These are phyloP conservation scores for Entomortierella beljakovae DNA, from an alignment of 192 early-diverging fungal genomes.

Conservation along the genomic window DNA sequence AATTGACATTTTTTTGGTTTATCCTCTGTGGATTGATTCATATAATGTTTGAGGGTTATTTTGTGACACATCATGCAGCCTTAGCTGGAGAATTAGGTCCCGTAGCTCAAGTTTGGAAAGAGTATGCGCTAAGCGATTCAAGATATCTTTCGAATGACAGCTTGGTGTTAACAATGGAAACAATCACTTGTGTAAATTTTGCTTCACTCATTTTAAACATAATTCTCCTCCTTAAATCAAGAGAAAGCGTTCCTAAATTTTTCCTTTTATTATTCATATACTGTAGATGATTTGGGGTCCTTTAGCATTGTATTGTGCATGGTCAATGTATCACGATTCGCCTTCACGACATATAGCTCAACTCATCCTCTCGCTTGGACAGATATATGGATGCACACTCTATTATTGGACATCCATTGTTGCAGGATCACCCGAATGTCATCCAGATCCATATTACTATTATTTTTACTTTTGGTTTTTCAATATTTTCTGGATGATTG, in stretches of 20 bases:
- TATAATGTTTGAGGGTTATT: constrained; percentile 85
- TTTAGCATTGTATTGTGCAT: constrained; percentile 61
- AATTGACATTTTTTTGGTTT: constrained; percentile 82
- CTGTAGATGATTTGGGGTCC: constrained; percentile 59
- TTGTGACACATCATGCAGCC: constrained; percentile 70
- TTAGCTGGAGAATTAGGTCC: constrained; percentile 74
- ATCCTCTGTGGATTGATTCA: constrained; percentile 83
- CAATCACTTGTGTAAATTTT: constrained; percentile 85
- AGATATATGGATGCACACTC: constrained; percentile 84
- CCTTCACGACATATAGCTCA: constrained; percentile 68
- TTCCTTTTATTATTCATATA: not conserved
- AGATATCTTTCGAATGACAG: constrained; percentile 87
- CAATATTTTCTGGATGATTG: constrained; percentile 85
- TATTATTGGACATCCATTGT: constrained; percentile 79
- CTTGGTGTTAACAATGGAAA: constrained; percentile 84
- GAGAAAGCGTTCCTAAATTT: not conserved
- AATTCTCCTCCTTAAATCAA: too few relatives aligned
- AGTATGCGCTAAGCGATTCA: constrained; percentile 90
- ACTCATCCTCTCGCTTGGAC: constrained; percentile 67
- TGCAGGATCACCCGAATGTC: constrained; percentile 70
- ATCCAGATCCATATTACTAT: constrained; percentile 83
- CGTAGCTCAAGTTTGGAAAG: constrained; percentile 87
- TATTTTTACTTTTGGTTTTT: constrained; percentile 88
- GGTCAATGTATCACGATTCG: constrained; percentile 61
- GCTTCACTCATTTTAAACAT: too few relatives aligned